Base-by-base conservation (phyloP, 805 yeast genomes). In the Wilhelminamyces savonicus region DNA sequence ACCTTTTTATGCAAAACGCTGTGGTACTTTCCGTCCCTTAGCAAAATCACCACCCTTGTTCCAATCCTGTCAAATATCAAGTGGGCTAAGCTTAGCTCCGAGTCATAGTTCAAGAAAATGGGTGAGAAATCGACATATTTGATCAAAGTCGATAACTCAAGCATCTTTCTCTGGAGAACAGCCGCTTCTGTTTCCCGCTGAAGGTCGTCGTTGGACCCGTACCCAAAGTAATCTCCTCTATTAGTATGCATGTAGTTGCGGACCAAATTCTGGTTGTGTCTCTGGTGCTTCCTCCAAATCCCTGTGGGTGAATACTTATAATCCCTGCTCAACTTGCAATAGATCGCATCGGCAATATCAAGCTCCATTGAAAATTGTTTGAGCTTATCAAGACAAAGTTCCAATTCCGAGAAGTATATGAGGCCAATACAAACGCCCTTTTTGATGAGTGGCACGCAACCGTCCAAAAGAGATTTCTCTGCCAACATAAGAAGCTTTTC, bases 1-100 rank as follows among this genome's bases (percentile, higher is more conserved):
- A 61, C 59, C 47, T 74, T 74, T 47, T 70, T 71, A 41, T 75
- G 77, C 34, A 74, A 48, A 4, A 73, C 58, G 1, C 78, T 78
- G 32, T 60, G 59, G 43, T 62, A 73, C 30, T 54, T 48, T 9
- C 77, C 78, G 18, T 66, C 57, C 28, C 59, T 59, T 10, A 59
- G 39, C 16, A 66, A 46, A 1, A 71, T 66, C 31, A 72, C 62
- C 2, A 72, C 70, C 24, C 78, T 46, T 21, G 61, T 65, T 1
- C 80, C 80, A 20, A 74, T 51, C 39, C 69, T 65, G 25, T 71
- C 66, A 45, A 74, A 74, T 14, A 74, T 53, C 44, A 64, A 52
- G 32, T 72, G 70, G 3, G 73, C 76, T 36, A 74, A 52, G 6
- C 73, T 56, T 17, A 74, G 43, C 8, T 74, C 74, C 12, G 75